Evolutionary conservation across 2,329 filamentous ascomycete species (phyloP).

Genomic region (Fusarium tuaranense): DNA sequence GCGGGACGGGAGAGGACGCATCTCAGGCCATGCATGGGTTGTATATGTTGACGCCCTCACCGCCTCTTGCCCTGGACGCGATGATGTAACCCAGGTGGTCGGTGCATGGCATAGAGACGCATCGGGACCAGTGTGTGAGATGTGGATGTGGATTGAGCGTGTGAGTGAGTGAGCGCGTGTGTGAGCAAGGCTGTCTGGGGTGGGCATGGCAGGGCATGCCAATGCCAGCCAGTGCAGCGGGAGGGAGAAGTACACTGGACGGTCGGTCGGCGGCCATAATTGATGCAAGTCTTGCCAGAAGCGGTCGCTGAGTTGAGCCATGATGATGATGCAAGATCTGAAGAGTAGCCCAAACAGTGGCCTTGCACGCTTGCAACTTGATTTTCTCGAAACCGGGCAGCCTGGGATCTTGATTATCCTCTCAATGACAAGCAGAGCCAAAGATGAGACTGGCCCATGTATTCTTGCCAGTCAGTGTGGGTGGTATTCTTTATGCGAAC

Average conservation of each 20-base stretch:
- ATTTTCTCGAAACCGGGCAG: not conserved
- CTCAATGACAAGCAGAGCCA: constrained; percentile 1
- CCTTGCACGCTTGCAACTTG: not conserved
- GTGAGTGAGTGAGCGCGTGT: constrained; percentile 3
- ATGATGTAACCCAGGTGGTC: constrained; percentile 44
- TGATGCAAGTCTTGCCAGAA: not conserved
- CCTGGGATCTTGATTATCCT: not conserved
- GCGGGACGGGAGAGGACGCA: constrained; percentile 36
- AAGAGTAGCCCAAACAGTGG: constrained; percentile 1
- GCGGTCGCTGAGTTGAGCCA: constrained; percentile 10
- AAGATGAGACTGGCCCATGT: constrained; percentile 2
- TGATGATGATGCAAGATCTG: constrained; percentile 21
- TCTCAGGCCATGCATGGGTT: constrained; percentile 33
- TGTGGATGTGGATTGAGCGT: constrained; percentile 11
- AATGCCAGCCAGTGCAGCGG: not conserved
- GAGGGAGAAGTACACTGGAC: constrained; percentile 21
- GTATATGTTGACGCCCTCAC: constrained; percentile 39
- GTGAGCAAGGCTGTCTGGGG: constrained; percentile 20
- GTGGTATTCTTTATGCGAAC: constrained; percentile 42
- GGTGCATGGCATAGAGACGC: constrained; percentile 35
- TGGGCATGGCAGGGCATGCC: constrained; percentile 8
- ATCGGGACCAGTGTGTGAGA: constrained; percentile 35
- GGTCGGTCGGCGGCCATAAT: constrained; percentile 13
- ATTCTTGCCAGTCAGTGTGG: constrained; percentile 13
- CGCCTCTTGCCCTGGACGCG: constrained; percentile 40